A percentile compares a stretch with the other conserved stretches of the same genome.
phyloP scores from a whole-genome alignment of 148 eudicot species.

The Simmondsia chinensis region DNA sequence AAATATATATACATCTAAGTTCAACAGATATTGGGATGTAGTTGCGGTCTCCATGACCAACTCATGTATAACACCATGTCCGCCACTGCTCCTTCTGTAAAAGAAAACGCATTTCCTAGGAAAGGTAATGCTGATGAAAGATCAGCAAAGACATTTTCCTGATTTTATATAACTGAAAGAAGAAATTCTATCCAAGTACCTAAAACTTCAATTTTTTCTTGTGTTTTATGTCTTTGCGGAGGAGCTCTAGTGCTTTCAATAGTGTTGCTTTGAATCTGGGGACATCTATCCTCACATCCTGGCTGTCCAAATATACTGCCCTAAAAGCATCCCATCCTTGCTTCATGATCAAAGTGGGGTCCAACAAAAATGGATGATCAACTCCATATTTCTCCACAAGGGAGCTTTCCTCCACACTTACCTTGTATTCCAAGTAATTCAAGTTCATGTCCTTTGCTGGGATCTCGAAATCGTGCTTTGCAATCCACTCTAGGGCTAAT shows the following conservation, averaged over 20 bases:
- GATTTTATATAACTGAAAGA: too few species aligned
- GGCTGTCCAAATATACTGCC: conserved; percentile 38
- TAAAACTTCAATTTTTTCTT: too few species aligned
- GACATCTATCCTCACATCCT: conserved; percentile 33
- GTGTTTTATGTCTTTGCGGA: too few species aligned
- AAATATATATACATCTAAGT: too few species aligned
- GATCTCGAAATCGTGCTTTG: conserved; percentile 32
- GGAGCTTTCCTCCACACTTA: conserved; percentile 52
- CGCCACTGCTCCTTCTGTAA: too few species aligned
- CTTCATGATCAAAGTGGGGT: conserved; percentile 19
- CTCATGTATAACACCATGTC: too few species aligned
- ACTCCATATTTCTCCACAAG: conserved; percentile 27
- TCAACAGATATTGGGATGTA: too few species aligned
- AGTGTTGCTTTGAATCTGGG: conserved; percentile 32
- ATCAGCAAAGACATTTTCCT: too few species aligned
- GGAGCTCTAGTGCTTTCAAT: conserved; percentile 32
- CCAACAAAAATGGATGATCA: conserved; percentile 29
- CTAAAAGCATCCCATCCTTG: conserved; percentile 32
- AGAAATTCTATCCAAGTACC: too few species aligned
- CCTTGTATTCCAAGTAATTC: conserved; percentile 42
- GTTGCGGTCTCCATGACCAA: too few species aligned
- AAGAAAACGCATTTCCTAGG: too few species aligned
- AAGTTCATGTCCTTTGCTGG: conserved; percentile 48
- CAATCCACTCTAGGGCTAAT: conserved; percentile 43
- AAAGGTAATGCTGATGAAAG: too few species aligned